These are phyloP conservation scores for Thielaviopsis euricoi DNA, from an alignment of 2,329 filamentous ascomycete species.

Conservation along the genomic window DNA sequence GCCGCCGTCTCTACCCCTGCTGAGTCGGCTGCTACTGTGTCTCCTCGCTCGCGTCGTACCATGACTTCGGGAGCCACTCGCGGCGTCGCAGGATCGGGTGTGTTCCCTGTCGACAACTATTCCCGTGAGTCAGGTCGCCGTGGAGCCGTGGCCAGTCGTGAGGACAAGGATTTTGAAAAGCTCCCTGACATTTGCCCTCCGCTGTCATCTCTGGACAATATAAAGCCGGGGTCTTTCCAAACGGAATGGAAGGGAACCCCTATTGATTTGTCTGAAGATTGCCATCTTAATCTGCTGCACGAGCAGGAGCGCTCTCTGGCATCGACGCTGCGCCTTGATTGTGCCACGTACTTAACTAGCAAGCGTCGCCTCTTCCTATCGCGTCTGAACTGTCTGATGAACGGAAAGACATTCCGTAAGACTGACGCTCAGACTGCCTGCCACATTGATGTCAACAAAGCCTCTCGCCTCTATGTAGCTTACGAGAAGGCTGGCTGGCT, in stretches of 20 bases:
- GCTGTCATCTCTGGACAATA: slow-evolving; percentile 40
- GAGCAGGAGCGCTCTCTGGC: slow-evolving; percentile 63
- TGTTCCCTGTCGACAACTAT: slow-evolving; percentile 9
- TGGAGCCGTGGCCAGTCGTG: slow-evolving; percentile 46
- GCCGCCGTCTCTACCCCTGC: background rate
- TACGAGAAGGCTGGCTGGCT: slow-evolving; percentile 83
- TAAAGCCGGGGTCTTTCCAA: slow-evolving; percentile 57
- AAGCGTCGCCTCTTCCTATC: slow-evolving; percentile 82
- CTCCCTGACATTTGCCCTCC: slow-evolving; percentile 61
- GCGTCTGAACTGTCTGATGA: slow-evolving; percentile 48
- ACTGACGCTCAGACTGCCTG: slow-evolving; percentile 93
- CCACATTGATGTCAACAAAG: slow-evolving; percentile 97
- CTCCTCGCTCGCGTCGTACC: slow-evolving; percentile 3
- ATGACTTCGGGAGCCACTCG: slow-evolving; percentile 7
- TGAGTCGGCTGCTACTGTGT: background rate
- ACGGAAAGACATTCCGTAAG: slow-evolving; percentile 77
- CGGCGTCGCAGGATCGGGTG: slow-evolving; percentile 8
- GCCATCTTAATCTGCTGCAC: slow-evolving; percentile 54
- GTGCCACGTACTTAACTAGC: slow-evolving; percentile 77
- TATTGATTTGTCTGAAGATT: slow-evolving; percentile 59
- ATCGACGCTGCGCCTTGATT: slow-evolving; percentile 64
- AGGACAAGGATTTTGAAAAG: slow-evolving; percentile 65
- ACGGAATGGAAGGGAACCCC: slow-evolving; percentile 75
- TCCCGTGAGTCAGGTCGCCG: slow-evolving; percentile 9
- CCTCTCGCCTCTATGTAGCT: slow-evolving; percentile 78